Conservation (phyloP, 305 asterid species). For the Fraxinus floribunda region DNA sequence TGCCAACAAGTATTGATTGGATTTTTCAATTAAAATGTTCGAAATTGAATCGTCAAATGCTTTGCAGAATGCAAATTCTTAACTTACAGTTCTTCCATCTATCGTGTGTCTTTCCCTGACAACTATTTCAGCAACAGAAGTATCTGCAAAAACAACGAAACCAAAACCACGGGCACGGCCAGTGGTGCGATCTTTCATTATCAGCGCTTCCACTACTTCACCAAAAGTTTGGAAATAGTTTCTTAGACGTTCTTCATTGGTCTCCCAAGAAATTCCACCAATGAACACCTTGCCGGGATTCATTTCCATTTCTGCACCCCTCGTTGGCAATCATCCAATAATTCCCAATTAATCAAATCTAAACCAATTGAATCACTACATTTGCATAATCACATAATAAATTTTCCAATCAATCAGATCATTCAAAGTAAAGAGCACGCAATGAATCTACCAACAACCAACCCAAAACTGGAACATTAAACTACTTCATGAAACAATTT, state of each 20-base stretch:
- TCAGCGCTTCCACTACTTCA: conserved; percentile 82
- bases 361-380: conserved; percentile 10
- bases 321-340: conserved; percentile 28
- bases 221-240: conserved; percentile 69
- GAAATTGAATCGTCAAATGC: not conserved
- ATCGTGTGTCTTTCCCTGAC: conserved; percentile 67
- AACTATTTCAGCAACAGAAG: conserved; percentile 77
- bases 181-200: conserved; percentile 79
- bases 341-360: conserved; percentile 8
- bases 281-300: conserved; percentile 73
- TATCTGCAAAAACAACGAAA: conserved; percentile 65
- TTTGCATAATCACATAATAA: not conserved
- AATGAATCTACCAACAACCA: conserved; percentile 27
- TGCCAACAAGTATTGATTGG: not conserved
- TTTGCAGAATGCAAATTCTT: not conserved
- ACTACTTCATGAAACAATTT: conserved; percentile 14
- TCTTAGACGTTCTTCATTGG: conserved; percentile 62
- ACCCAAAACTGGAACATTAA: conserved; percentile 28
- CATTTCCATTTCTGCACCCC: conserved; percentile 58
- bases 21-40: not conserved
- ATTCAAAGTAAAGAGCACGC: not conserved
- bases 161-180: conserved; percentile 93
- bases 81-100: conserved; percentile 76
- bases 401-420: conserved; percentile 19
- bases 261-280: conserved; percentile 90